Evolutionary conservation across 2,329 filamentous ascomycete genomes (phyloP).

Genomic region (Dothideomycetes sp.): DNA sequence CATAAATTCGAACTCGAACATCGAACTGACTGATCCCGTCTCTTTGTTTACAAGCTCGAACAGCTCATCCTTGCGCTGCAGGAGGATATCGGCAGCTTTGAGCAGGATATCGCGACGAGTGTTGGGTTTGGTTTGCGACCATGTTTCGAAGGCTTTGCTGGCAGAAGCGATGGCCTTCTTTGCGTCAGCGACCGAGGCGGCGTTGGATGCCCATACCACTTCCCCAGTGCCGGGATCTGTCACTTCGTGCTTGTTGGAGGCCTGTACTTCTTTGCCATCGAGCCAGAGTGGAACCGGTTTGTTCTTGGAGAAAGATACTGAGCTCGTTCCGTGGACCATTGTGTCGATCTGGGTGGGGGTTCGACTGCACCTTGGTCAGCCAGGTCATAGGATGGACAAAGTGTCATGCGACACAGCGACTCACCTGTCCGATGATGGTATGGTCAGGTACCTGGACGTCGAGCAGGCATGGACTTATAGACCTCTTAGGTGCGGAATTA

Average conservation of each 20-base stretch:
- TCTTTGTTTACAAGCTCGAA: constrained; percentile 49
- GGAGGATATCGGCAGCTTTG: constrained; percentile 45
- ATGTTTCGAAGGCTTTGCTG: constrained; percentile 55
- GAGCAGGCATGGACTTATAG: no score
- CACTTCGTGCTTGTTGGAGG: constrained; percentile 43
- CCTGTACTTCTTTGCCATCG: constrained; percentile 35
- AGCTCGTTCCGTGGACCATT: no score
- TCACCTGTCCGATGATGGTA: no score
- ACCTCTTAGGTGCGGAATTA: no score
- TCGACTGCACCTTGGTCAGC: no score
- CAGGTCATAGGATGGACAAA: no score
- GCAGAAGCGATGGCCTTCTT: constrained; percentile 51
- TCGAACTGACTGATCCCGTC: constrained; percentile 43
- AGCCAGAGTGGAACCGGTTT: constrained; percentile 37
- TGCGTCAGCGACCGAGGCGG: constrained; percentile 47
- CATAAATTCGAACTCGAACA: constrained; percentile 22
- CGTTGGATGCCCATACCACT: constrained; percentile 44
- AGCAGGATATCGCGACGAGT: constrained; percentile 60
- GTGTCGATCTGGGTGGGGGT: no score
- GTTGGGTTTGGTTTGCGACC: constrained; percentile 52
- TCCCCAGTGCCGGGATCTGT: constrained; percentile 44
- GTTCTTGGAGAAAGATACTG: constrained; percentile 16
- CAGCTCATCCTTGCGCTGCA: constrained; percentile 44
- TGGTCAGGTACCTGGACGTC: no score
- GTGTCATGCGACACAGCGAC: no score